Conservation (phyloP, 352 stramenopile species). For the Phytopythium mirpurense region DNA sequence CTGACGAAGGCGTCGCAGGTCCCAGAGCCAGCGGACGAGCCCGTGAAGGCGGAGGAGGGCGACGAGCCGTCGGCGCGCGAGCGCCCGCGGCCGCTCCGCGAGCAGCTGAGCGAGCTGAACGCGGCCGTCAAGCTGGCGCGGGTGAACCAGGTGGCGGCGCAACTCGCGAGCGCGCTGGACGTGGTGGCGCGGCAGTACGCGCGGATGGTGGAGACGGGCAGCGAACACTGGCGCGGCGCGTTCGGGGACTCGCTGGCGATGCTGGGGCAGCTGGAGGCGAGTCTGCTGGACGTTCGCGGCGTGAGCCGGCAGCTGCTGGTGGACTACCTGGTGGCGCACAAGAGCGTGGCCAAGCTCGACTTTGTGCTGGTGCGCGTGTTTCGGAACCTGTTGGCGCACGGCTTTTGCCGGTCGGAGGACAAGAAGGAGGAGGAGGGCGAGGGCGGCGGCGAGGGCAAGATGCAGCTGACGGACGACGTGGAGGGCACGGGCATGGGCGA, state of each 20-base stretch:
- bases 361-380: slow-evolving; percentile 97
- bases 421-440: slow-evolving; percentile 89
- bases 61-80: slow-evolving; percentile 6
- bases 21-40: slow-evolving; percentile 13
- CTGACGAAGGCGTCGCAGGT: slow-evolving; percentile 45
- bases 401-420: slow-evolving; percentile 90
- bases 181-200: slow-evolving; percentile 49
- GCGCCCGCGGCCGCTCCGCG: slow-evolving; percentile 24
- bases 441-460: slow-evolving; percentile 78
- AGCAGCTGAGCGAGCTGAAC: slow-evolving; percentile 43
- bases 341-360: slow-evolving; percentile 92
- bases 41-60: slow-evolving; percentile 13
- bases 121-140: slow-evolving; percentile 61
- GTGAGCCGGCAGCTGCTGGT: slow-evolving; percentile 78
- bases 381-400: slow-evolving; percentile 94
- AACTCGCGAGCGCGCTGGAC: slow-evolving; percentile 40
- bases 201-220: slow-evolving; percentile 21
- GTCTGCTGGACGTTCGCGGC: slow-evolving; percentile 53
- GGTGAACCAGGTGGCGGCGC: slow-evolving; percentile 62
- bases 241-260: slow-evolving; percentile 45
- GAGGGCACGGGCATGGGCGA: slow-evolving; percentile 99
- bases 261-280: slow-evolving; percentile 58
- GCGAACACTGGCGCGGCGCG: slow-evolving; percentile 18
- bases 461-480: slow-evolving; percentile 97
- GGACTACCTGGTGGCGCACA: slow-evolving; percentile 82